Percentiles rank a stretch among this genome's conserved stretches.
These are phyloP conservation scores for Pezicula carpinea DNA, from an alignment of 2,329 filamentous ascomycete genomes.

Conservation along the genomic window DNA sequence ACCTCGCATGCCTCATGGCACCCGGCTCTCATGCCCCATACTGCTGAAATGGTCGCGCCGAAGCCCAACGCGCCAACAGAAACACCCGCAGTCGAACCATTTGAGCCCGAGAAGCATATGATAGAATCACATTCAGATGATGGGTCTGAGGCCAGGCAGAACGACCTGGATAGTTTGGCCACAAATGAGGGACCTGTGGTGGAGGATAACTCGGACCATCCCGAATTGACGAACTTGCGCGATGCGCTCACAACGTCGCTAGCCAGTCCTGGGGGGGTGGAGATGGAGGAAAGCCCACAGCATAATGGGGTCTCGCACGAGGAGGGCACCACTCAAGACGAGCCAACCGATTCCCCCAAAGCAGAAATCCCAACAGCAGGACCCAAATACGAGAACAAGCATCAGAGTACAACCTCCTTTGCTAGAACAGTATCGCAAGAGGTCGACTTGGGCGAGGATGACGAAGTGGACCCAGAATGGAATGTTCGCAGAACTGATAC, in stretches of 20 bases:
- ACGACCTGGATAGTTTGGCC: neutral
- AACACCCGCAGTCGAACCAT: constrained; percentile 3
- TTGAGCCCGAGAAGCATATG: neutral
- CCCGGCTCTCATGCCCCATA: constrained; percentile 47
- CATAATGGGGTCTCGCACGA: constrained; percentile 13
- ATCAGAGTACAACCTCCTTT: constrained; percentile 59
- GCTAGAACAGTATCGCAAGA: constrained; percentile 60
- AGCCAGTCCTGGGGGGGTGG: constrained; percentile 20
- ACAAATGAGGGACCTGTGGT: neutral
- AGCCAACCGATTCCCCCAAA: constrained; percentile 3
- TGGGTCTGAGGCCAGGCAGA: neutral
- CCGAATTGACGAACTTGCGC: constrained; percentile 17
- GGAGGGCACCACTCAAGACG: constrained; percentile 9
- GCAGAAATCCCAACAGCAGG: constrained; percentile 19
- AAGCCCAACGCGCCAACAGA: constrained; percentile 7
- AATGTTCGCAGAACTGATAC: constrained; percentile 45
- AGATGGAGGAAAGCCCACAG: constrained; percentile 20
- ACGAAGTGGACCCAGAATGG: constrained; percentile 50
- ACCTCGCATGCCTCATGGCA: constrained; percentile 43
- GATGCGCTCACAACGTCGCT: constrained; percentile 24
- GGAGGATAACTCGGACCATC: constrained; percentile 15
- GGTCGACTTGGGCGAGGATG: constrained; percentile 53
- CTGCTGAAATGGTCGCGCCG: constrained; percentile 17
- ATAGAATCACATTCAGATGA: constrained; percentile 1
- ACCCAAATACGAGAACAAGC: constrained; percentile 40